Percentiles rank a stretch among this genome's conserved stretches.
Conservation (phyloP, 371 early-diverging fungal genomes). For the Blastocladiella emersonii region DNA sequence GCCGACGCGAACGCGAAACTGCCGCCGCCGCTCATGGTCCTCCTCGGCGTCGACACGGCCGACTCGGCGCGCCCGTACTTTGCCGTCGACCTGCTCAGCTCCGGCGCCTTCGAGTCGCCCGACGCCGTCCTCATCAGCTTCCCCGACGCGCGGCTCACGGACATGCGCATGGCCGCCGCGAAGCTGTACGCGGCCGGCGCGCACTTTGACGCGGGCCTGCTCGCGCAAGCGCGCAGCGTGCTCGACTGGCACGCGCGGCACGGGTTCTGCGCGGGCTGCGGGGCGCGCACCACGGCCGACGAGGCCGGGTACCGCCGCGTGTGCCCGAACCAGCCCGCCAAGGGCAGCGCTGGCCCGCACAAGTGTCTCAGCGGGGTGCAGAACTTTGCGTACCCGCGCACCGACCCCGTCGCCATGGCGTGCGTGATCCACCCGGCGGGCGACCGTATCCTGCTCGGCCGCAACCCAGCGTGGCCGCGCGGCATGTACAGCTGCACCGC, state of each 20-base stretch:
- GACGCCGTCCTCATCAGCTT: background rate
- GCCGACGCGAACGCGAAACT: background rate
- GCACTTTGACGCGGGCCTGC: background rate
- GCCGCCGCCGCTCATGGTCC: background rate
- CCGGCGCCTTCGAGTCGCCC: background rate
- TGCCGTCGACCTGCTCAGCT: background rate
- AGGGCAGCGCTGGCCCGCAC: constrained; percentile 10
- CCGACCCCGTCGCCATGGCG: constrained; percentile 68
- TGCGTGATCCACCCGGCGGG: constrained; percentile 47
- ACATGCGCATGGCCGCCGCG: constrained; percentile 11
- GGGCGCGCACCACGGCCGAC: constrained; percentile 28
- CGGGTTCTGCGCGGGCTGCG: constrained; percentile 57
- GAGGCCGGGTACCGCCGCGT: constrained; percentile 60
- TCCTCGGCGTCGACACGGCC: background rate
- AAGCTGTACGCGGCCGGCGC: background rate
- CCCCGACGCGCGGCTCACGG: constrained; percentile 7
- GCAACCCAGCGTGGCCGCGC: constrained; percentile 51
- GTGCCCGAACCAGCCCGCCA: constrained; percentile 17
- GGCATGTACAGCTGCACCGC: constrained; percentile 60
- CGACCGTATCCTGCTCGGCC: constrained; percentile 54
- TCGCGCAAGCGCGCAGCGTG: constrained; percentile 6
- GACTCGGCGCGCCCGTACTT: background rate
- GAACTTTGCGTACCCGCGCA: constrained; percentile 66
- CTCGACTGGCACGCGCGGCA: constrained; percentile 67
- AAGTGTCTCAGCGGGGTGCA: constrained; percentile 36